Base-by-base conservation (phyloP, 768 basidiomycete species). In the Gloeophyllum trabeum region DNA sequence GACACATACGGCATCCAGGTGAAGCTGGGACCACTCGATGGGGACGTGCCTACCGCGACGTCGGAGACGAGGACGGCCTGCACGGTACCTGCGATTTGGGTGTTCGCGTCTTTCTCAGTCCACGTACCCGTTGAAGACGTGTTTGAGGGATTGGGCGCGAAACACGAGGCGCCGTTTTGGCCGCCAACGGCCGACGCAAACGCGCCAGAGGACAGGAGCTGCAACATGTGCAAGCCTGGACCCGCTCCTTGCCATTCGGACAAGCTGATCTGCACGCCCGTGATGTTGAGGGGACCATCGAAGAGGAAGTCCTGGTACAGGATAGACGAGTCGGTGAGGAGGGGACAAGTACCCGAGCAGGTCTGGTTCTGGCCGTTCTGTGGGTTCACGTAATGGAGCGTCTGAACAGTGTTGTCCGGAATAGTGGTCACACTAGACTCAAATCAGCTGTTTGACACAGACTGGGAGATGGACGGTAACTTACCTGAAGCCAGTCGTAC, bases 301-400 rank as follows among this genome's bases (percentile, higher is more conserved):
- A 98, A 97, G 32, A 96, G 63, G 64, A 96, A 99, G 60, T 99
- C 96, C 59, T 98, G 92, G 56, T 90, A 98, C 1, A 76, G 71
- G 43, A 97, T 61, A 7, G 76, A 70, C 2, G 84, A 58, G 56
- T 96, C 76, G 35, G 78, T 78, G 4, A 77, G 76, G 30, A 99
- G 69, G 0, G 92, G 89, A 58, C 96, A 99, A 18, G 68, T 62
- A 40, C 71, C 63, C 6, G 79, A 67, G 61, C 96, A 99, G 0
- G 89, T 87, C 48, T 66, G 60, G 50, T 83, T 88, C 54, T 82
- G 66, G 32, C 81, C 79, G 7, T 81, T 84, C 0, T 65, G 59
- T 0, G 87, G 81, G 57, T 98, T 85, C 24, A 83, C 57, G 55
- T 83, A 98, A 23, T 73, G 71, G 47, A 99, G 65, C 3, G 73